These are phyloP conservation scores for Cornus controversa DNA, from an alignment of 148 eudicot genomes.

Conservation along the genomic window DNA sequence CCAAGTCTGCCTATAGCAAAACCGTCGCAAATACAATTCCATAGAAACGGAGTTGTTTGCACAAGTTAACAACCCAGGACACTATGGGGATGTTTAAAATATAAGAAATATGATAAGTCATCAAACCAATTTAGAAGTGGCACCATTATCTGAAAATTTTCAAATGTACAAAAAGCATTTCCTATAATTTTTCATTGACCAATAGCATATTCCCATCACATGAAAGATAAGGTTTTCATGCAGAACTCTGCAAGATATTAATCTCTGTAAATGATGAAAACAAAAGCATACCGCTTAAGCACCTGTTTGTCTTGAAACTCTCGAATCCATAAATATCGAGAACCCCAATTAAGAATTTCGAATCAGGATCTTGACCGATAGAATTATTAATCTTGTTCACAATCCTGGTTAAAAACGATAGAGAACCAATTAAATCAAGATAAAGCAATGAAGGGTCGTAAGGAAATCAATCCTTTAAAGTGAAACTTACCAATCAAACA, in stretches of 20 bases:
- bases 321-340: conserved; percentile 97
- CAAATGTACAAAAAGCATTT: neutral
- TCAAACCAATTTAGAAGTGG: neutral
- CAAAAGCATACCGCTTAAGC: conserved; percentile 99
- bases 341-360: conserved; percentile 80
- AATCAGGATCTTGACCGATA: conserved; percentile 93
- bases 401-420: conserved; percentile 53
- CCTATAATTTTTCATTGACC: no score
- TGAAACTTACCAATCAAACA: conserved; percentile 86
- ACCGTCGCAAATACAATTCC: neutral
- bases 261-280: conserved; percentile 40
- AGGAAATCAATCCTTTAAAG: conserved; percentile 5
- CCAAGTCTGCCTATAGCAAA: neutral
- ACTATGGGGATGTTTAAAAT: neutral
- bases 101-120: neutral
- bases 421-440: conserved; percentile 1
- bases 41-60: neutral
- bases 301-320: conserved; percentile 99
- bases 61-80: neutral
- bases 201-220: neutral
- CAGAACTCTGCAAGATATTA: conserved; percentile 26
- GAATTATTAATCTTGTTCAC: conserved; percentile 93
- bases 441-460: neutral
- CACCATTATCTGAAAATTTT: conserved; percentile 2
- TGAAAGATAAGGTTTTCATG: conserved; percentile 12